Evolutionary conservation across 257 asterid genomes (phyloP).

Genomic region (Scutellaria minor): DNA sequence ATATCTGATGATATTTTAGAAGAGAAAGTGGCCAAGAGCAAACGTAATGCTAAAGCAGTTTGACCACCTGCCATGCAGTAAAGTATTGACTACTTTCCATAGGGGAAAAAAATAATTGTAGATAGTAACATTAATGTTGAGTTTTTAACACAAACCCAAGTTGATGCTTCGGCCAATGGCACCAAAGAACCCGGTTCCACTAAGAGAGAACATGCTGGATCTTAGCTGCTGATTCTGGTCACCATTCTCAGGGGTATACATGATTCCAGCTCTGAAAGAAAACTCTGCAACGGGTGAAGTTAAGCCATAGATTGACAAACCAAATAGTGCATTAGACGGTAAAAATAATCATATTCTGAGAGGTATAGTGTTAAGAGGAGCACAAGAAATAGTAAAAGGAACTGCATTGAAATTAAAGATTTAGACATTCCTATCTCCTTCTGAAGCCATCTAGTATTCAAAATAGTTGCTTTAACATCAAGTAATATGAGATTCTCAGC

Average conservation of each 20-base stretch:
- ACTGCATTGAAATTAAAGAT: background rate
- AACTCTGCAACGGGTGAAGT: slow-evolving; percentile 69
- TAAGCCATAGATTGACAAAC: slow-evolving; percentile 54
- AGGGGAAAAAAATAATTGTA: background rate
- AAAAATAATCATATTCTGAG: background rate
- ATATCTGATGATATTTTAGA: slow-evolving; percentile 75
- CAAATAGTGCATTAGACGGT: slow-evolving; percentile 15
- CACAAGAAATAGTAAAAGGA: background rate
- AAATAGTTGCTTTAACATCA: slow-evolving; percentile 3
- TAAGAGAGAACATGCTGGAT: slow-evolving; percentile 77
- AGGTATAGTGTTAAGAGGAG: background rate
- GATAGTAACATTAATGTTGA: background rate
- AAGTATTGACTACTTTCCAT: slow-evolving; percentile 22
- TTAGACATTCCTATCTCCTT: background rate
- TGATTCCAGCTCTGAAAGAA: slow-evolving; percentile 91
- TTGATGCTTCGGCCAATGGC: slow-evolving; percentile 89
- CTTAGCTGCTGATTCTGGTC: slow-evolving; percentile 55
- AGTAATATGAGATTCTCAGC: background rate
- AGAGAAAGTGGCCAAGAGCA: slow-evolving; percentile 83
- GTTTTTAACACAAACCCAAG: slow-evolving; percentile 55
- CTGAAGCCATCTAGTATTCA: slow-evolving; percentile 1
- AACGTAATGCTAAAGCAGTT: slow-evolving; percentile 78
- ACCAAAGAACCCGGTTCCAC: slow-evolving; percentile 81
- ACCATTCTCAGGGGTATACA: slow-evolving; percentile 68
- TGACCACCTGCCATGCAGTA: slow-evolving; percentile 67